These are phyloP conservation scores for Eurotiales sp. DNA, from an alignment of 2,329 filamentous ascomycete species.

Conservation along the genomic window DNA sequence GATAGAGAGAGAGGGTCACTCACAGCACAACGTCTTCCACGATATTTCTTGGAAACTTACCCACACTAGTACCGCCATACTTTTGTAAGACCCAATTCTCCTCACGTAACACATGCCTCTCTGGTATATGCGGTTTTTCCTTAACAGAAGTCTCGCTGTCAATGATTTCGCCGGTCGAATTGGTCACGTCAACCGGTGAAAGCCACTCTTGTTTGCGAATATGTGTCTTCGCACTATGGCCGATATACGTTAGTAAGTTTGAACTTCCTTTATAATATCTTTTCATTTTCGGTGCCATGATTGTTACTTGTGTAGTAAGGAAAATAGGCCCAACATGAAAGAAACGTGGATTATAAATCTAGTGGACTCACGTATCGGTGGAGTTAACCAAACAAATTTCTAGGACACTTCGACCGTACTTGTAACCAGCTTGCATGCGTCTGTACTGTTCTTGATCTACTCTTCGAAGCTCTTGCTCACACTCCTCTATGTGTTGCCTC, in stretches of 20 bases:
- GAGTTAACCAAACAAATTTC: background rate
- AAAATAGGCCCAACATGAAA: no score
- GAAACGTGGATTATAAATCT: background rate
- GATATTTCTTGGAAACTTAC: conserved; percentile 80
- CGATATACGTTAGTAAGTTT: background rate
- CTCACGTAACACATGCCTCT: conserved; percentile 7
- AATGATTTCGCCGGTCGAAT: background rate
- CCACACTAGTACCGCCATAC: conserved; percentile 91
- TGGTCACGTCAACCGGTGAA: background rate
- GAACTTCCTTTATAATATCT: background rate
- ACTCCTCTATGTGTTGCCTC: background rate
- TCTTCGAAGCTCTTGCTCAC: background rate
- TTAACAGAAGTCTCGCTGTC: conserved; percentile 14
- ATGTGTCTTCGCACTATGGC: background rate
- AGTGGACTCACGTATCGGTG: background rate
- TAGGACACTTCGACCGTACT: background rate
- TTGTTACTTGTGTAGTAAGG: background rate
- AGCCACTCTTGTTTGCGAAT: background rate
- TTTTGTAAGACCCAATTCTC: conserved; percentile 82
- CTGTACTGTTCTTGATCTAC: background rate
- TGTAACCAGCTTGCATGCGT: background rate
- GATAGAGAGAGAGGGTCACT: conserved; percentile 1
- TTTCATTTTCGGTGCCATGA: background rate
- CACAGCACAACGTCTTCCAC: conserved; percentile 56
- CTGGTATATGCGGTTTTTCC: background rate